These are phyloP conservation scores for Rubroshorea leprosula DNA, from an alignment of 345 rosid species.

Conservation along the genomic window DNA sequence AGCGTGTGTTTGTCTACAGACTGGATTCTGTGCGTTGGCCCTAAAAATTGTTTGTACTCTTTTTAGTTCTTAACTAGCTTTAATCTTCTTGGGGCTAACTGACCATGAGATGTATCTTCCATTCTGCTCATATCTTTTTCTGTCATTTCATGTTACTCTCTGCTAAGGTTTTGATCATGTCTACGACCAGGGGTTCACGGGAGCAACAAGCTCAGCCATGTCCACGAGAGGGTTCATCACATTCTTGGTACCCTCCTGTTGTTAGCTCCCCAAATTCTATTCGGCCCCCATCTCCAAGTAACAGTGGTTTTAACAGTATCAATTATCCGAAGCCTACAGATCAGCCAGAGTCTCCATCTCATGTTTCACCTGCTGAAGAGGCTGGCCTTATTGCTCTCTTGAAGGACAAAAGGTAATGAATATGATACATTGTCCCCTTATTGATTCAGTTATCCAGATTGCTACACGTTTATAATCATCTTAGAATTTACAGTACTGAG, in stretches of 20 bases:
- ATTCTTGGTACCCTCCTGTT: constrained; percentile 77
- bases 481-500: too few species aligned
- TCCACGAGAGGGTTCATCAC: constrained; percentile 54
- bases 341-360: constrained; percentile 37
- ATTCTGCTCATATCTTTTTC: neutral
- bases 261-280: constrained; percentile 55
- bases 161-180: constrained; percentile 10
- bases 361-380: constrained; percentile 74
- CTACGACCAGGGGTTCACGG: constrained; percentile 53
- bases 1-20: too few species aligned
- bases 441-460: neutral
- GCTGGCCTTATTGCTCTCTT: constrained; percentile 54
- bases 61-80: neutral
- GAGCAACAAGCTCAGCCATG: constrained; percentile 62
- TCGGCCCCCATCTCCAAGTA: constrained; percentile 45
- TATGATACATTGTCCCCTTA: neutral
- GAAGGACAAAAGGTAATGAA: constrained; percentile 64
- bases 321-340: constrained; percentile 35
- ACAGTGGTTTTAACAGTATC: constrained; percentile 30
- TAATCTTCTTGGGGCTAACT: neutral
- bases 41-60: neutral
- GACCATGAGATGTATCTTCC: neutral
- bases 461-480: too few species aligned
- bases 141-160: constrained; percentile 1
- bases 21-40: neutral